Base-by-base conservation (phyloP, 495 filamentous ascomycete species). In the Xylaria curta region DNA sequence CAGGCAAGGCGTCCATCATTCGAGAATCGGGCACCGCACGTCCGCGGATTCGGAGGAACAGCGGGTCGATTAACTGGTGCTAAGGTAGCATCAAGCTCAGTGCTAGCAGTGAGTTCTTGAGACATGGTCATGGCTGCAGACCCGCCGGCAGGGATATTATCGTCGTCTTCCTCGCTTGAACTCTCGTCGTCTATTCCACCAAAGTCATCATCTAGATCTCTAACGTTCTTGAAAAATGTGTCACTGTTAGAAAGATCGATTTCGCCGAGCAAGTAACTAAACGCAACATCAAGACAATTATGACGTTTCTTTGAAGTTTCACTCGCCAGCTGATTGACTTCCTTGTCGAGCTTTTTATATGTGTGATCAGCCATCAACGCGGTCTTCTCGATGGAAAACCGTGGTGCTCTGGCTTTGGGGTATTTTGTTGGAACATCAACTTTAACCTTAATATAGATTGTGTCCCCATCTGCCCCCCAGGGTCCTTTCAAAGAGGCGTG, bases 121-220 rank as follows among this genome's bases (percentile, higher is more conserved):
- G 86, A 89, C 85, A 89, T 86, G 53, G 69, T 46, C 38, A 82
- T 86, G 42, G 51, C 26, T n/a, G 82, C 84, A 2, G 86, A 87
- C 19, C 82, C 84, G 4, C 84, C 83, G 5, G 83, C 54, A 0
- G 85, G 85, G 40, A 91, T 89, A 42, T 86, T 84, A 24, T 84
- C 86, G 70, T 96, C 94, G 70, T 94, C 93, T 68, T 96, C 94
- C 65, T 97, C 95, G 75, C 93, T 97, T 17, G 94, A 97, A 69
- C 89, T 93, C 68, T 91, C 89, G 58, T 89, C 88, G 10, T 83
- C 86, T 17, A 89, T 80, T 74, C 74, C 83, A 60, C 85, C 85
- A 31, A 89, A 79, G 64, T 90, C 89, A 49, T 91, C 89, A 38
- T 89, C 92, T 3, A 91, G 74, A 74, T 89, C 89, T 28, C 83